Evolutionary conservation across 352 stramenopile species (phyloP).

Genomic region (Nothophytophthora sp.): DNA sequence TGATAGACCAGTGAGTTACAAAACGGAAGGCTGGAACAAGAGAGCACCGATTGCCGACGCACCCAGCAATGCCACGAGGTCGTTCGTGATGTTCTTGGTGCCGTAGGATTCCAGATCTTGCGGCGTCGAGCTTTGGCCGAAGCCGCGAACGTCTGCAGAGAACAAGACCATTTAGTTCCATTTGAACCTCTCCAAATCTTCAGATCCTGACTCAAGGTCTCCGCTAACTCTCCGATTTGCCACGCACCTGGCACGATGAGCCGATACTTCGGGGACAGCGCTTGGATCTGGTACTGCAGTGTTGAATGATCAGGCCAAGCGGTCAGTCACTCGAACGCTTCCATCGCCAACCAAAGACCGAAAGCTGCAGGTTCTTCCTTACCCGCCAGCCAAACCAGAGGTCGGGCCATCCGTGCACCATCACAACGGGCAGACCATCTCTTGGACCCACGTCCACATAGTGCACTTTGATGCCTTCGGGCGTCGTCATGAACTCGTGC

Average conservation of each 20-base stretch:
- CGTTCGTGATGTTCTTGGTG: slow-evolving; percentile 46
- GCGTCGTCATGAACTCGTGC: slow-evolving; percentile 33
- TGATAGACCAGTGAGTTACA: not conserved
- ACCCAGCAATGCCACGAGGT: slow-evolving; percentile 44
- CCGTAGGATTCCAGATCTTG: slow-evolving; percentile 42
- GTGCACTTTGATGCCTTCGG: slow-evolving; percentile 41
- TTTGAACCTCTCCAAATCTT: too few relatives aligned
- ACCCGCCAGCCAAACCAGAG: slow-evolving; percentile 64
- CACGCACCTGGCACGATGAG: slow-evolving; percentile 44
- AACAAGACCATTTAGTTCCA: not conserved
- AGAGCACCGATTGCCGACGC: not conserved
- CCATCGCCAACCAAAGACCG: too few relatives aligned
- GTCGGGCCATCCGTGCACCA: slow-evolving; percentile 68
- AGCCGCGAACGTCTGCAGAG: slow-evolving; percentile 42
- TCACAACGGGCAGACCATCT: slow-evolving; percentile 48
- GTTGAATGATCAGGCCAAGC: too few relatives aligned
- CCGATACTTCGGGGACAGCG: slow-evolving; percentile 47
- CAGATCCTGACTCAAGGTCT: not conserved
- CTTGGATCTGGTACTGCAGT: slow-evolving; percentile 46
- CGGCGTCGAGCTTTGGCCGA: slow-evolving; percentile 46
- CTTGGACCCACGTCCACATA: slow-evolving; percentile 49
- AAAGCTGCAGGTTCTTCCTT: too few relatives aligned
- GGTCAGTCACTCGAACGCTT: too few relatives aligned
- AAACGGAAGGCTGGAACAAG: not conserved
- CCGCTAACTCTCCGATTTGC: not conserved